Base-by-base conservation (phyloP, 331 rosid species). In the Telfairia occidentalis region DNA sequence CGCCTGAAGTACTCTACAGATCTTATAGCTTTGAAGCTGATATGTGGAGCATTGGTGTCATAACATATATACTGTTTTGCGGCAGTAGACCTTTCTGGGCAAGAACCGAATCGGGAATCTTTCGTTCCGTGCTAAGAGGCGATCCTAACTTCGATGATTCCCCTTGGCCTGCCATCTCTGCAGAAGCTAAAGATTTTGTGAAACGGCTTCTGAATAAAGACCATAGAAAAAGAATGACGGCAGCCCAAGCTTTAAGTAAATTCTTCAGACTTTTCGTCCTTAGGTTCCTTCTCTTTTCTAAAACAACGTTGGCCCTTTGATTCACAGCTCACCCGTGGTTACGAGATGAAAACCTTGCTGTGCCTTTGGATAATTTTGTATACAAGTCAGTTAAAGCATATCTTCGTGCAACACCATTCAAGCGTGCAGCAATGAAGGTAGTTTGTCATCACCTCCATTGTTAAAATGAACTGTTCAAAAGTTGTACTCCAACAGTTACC, bases 1-100 rank as follows among this genome's bases (percentile, higher is more conserved):
- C 98, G 26, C 97, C 98, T 66, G 98, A 94, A 81, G 98, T 94
- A 50, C 88, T 94, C 76, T 95, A 94, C 85, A 89, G 97, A 87
- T 91, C 98, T 40, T 94, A 94, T 76, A 86, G 89, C 74, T 80
- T 86, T 61, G 98, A 94, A 83, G 98, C 87, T 79, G 98, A 94
- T 83, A 78, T 91, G 76, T 94, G 98, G 98, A 94, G 98, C 78
- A 84, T 91, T 53, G 98, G 98, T 48, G 98, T 94, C 80, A 88
- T 94, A 83, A 86, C 97, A 2, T 94, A 94, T 78, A 94, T 94
- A 78, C 81, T 94, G 80, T 80, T 94, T 37, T 94, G 98, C 43
- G 98, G 98, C 61, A 86, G 98, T 78, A 82, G 98, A 83, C 98
- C 98, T 40, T 94, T 94, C 82, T 91, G 92, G 91, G 98, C 97